Conservation (phyloP, 1,139 yeast genomes). For the Lodderomyces orthopsilosis region DNA sequence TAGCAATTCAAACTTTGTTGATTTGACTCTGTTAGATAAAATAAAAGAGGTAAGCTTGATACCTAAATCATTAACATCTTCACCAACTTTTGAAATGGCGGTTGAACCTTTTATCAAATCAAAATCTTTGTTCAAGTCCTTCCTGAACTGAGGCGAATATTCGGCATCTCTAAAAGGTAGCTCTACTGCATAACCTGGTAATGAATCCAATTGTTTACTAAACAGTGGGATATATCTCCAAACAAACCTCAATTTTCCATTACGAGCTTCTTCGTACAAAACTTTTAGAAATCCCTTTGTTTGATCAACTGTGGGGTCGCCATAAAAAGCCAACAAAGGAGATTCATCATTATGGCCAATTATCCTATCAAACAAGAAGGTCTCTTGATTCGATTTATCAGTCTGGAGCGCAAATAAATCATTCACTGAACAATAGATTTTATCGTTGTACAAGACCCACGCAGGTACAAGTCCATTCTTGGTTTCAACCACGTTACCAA, state of each 20-base stretch:
- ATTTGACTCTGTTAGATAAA: conserved; percentile 24
- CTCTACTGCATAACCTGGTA: conserved; percentile 69
- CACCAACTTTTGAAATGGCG: conserved; percentile 26
- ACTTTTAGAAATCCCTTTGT: conserved; percentile 59
- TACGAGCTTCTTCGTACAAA: conserved; percentile 56
- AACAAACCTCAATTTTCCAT: conserved; percentile 68
- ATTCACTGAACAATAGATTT: conserved; percentile 59
- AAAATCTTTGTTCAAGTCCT: conserved; percentile 13
- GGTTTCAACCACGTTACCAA: conserved; percentile 28
- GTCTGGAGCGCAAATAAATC: conserved; percentile 61
- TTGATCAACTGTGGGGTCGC: conserved; percentile 43
- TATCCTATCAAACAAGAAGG: conserved; percentile 55
- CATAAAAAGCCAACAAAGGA: conserved; percentile 47
- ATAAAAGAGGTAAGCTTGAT: conserved; percentile 46
- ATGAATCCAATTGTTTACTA: conserved; percentile 23
- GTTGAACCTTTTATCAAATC: conserved; percentile 11
- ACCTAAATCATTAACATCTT: conserved; percentile 39
- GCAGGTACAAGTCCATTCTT: conserved; percentile 31
- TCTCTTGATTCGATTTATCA: conserved; percentile 11
- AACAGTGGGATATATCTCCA: conserved; percentile 63
- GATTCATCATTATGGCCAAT: conserved; percentile 47
- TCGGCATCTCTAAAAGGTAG: conserved; percentile 56
- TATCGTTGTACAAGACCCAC: conserved; percentile 54
- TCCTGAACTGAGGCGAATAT: conserved; percentile 44
- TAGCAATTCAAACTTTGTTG: conserved; percentile 32